Evolutionary conservation across 257 asterid genomes (phyloP).

Genomic region (Ajuga chamaepitys): DNA sequence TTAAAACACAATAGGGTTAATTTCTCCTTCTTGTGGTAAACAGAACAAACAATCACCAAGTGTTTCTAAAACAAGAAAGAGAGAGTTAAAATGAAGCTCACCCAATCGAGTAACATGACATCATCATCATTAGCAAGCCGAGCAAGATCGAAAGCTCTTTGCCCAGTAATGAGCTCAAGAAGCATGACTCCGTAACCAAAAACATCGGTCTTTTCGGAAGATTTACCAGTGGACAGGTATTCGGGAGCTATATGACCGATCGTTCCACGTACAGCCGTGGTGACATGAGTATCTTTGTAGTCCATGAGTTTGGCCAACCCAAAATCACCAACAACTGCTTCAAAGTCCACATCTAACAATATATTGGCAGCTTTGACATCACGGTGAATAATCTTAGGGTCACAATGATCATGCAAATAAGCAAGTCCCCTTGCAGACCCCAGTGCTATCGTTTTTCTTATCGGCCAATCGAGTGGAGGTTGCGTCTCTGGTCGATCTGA

Average conservation of each 20-base stretch:
- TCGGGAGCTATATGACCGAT: constrained; percentile 86
- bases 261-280: constrained; percentile 90
- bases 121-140: constrained; percentile 87
- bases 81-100: constrained; percentile 22
- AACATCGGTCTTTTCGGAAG: constrained; percentile 90
- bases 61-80: not conserved
- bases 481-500: constrained; percentile 64
- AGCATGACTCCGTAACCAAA: constrained; percentile 93
- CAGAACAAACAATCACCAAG: no score
- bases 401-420: constrained; percentile 90
- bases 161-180: constrained; percentile 95
- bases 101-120: constrained; percentile 96
- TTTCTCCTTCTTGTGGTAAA: no score
- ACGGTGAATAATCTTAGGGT: constrained; percentile 84
- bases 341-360: constrained; percentile 82
- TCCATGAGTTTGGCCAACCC: constrained; percentile 96
- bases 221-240: constrained; percentile 73
- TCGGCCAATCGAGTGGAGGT: constrained; percentile 77
- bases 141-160: constrained; percentile 88
- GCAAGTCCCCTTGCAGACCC: constrained; percentile 93
- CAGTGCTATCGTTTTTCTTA: constrained; percentile 61
- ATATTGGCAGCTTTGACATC: constrained; percentile 89
- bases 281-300: constrained; percentile 90
- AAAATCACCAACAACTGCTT: constrained; percentile 94
- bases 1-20: no score